Evolutionary conservation across 495 filamentous ascomycete species (phyloP).

Genomic region (Lophium mytilinum): DNA sequence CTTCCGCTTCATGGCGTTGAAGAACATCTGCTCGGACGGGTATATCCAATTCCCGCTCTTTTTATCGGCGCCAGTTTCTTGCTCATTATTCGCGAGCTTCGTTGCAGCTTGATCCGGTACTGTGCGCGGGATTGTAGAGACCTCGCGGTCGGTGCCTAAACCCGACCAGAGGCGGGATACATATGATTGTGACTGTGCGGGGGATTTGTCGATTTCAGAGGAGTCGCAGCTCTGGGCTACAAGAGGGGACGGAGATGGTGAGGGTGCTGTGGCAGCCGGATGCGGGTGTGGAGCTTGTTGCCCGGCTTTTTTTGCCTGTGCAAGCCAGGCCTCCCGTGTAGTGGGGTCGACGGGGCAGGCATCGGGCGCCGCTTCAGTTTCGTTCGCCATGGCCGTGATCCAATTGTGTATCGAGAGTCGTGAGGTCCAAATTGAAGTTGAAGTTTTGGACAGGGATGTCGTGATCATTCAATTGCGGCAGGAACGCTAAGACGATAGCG

Average conservation of each 20-base stretch:
- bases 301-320: conserved; percentile 32
- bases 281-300: conserved; percentile 22
- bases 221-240: conserved; percentile 27
- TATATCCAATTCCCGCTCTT: conserved; percentile 87
- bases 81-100: conserved; percentile 47
- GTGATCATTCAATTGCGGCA: not conserved
- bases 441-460: not conserved
- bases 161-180: conserved; percentile 6
- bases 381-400: conserved; percentile 23
- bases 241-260: conserved; percentile 9
- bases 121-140: conserved; percentile 74
- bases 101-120: conserved; percentile 33
- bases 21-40: conserved; percentile 92
- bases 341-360: conserved; percentile 84
- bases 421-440: not conserved
- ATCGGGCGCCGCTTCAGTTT: conserved; percentile 28
- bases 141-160: conserved; percentile 57
- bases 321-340: conserved; percentile 75
- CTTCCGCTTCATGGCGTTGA: conserved; percentile 88
- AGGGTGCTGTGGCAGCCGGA: conserved; percentile 23
- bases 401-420: not conserved
- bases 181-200: conserved; percentile 17
- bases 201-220: conserved; percentile 24
- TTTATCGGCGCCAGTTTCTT: conserved; percentile 58
- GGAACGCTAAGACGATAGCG: too few relatives aligned